Conservation (phyloP, 2,329 filamentous ascomycete species). For the Dactylellina parvicollis region DNA sequence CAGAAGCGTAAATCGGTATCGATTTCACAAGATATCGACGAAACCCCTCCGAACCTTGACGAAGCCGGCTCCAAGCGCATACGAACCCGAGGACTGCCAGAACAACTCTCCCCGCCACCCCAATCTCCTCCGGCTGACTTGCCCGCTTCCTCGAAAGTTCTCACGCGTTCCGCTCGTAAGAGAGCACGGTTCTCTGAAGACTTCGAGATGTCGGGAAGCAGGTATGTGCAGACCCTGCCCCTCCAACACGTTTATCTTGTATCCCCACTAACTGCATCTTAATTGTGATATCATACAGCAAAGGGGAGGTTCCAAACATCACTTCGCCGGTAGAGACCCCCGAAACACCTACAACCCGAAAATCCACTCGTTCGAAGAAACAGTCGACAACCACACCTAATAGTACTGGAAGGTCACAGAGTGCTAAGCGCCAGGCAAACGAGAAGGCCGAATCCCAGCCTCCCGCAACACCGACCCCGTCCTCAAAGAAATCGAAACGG, state of each 20-base stretch:
- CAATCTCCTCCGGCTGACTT: conserved; percentile 48
- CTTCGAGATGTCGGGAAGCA: conserved; percentile 54
- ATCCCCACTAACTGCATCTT: conserved; percentile 2
- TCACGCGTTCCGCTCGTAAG: conserved; percentile 54
- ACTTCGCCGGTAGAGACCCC: conserved; percentile 34
- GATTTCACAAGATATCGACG: conserved; percentile 38
- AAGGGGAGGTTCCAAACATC: conserved; percentile 46
- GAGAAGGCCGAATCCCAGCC: conserved; percentile 40
- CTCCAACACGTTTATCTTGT: neutral
- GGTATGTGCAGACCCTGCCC: conserved; percentile 16
- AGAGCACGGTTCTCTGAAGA: conserved; percentile 52
- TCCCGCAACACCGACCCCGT: conserved; percentile 40
- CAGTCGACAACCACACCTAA: conserved; percentile 28
- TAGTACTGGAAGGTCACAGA: conserved; percentile 30
- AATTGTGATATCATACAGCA: too few relatives aligned
- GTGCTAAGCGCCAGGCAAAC: conserved; percentile 37
- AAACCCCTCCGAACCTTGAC: conserved; percentile 16
- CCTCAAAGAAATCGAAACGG: conserved; percentile 40
- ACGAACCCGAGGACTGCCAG: conserved; percentile 46
- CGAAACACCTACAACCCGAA: conserved; percentile 50
- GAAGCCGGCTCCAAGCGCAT: conserved; percentile 36
- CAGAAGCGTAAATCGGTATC: conserved; percentile 50
- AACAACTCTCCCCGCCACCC: conserved; percentile 31
- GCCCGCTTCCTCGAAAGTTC: conserved; percentile 42
- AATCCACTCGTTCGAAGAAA: conserved; percentile 46